phyloP scores from a whole-genome alignment of 352 stramenopile species.

The Globisporangium abappressorium region DNA sequence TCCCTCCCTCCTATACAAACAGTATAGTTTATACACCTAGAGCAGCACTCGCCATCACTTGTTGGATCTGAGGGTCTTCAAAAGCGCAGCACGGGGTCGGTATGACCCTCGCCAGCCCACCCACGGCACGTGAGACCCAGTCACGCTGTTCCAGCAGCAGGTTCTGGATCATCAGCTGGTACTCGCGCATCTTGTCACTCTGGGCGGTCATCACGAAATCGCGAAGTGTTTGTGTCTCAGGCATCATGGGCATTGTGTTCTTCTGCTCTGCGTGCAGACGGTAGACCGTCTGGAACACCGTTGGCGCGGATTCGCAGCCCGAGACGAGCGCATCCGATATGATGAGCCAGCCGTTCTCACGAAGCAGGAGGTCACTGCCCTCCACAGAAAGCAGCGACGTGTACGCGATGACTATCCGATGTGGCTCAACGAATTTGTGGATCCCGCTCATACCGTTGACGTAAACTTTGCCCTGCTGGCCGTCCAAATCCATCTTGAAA shows the following conservation, averaged over 20 bases:
- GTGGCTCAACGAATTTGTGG: slow-evolving; percentile 4
- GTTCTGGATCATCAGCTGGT: slow-evolving; percentile 9
- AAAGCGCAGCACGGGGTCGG: background rate
- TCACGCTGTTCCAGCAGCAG: slow-evolving; percentile 7
- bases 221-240: background rate
- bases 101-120: no score
- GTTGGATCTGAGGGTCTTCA: background rate
- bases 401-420: slow-evolving; percentile 6
- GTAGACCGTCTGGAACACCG: slow-evolving; percentile 10
- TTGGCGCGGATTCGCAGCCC: background rate
- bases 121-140: background rate
- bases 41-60: background rate
- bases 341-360: slow-evolving; percentile 15
- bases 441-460: background rate
- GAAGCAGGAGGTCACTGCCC: slow-evolving; percentile 4
- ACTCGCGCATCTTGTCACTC: slow-evolving; percentile 3
- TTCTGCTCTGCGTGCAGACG: background rate
- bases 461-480: background rate
- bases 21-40: background rate
- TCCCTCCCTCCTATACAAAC: no score
- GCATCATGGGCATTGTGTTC: background rate
- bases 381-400: background rate
- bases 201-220: background rate
- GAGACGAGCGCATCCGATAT: background rate
- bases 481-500: background rate